These are phyloP conservation scores for Alternaria triticimaculans DNA, from an alignment of 2,329 filamentous ascomycete genomes.

Conservation along the genomic window DNA sequence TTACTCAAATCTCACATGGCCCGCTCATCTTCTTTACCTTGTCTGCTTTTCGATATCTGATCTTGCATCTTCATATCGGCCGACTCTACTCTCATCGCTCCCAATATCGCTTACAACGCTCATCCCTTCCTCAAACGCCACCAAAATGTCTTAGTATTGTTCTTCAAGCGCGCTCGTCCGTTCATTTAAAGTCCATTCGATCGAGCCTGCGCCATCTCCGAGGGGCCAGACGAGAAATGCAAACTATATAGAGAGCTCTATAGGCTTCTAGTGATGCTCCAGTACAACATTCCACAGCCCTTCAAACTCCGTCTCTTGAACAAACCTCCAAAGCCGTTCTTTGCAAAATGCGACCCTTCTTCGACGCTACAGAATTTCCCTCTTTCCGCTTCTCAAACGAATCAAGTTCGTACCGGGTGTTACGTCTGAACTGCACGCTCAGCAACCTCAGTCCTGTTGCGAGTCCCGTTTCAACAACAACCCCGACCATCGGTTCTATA, in stretches of 20 bases:
- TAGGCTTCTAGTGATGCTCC: neutral
- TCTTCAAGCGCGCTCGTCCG: neutral
- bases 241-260: neutral
- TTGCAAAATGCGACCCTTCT: constrained; percentile 5
- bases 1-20: neutral
- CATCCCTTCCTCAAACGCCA: neutral
- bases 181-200: neutral
- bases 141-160: constrained; percentile 5
- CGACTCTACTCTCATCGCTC: neutral
- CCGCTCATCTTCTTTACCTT: neutral
- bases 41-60: neutral
- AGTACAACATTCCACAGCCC: neutral
- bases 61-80: neutral
- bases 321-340: neutral
- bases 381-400: constrained; percentile 1
- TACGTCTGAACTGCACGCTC: neutral
- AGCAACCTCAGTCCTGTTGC: neutral
- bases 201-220: neutral
- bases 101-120: neutral
- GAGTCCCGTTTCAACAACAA: neutral
- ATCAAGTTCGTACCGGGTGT: neutral
- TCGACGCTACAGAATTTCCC: constrained; percentile 19
- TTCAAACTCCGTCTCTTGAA: neutral
- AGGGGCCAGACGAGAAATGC: neutral
- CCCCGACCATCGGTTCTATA: neutral